phyloP scores from a whole-genome alignment of 2,329 filamentous ascomycete species.

The Colletotrichum plurivorum region DNA sequence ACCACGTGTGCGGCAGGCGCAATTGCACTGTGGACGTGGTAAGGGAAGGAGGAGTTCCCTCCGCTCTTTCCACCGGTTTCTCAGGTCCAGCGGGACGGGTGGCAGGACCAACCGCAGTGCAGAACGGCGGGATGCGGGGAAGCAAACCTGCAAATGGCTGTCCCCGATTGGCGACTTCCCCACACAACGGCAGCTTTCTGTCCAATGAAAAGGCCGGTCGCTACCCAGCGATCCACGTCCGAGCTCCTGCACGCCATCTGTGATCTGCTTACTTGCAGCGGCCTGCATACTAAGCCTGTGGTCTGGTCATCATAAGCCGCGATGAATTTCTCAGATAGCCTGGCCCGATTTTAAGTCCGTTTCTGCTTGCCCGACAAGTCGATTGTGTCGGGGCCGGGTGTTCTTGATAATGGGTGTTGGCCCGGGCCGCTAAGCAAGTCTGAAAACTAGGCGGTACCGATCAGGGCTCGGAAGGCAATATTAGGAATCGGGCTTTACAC shows the following conservation, averaged over 20 bases:
- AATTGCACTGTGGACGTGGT: constrained; percentile 8
- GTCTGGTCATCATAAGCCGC: too few species aligned
- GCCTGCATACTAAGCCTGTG: not conserved
- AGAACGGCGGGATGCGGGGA: constrained; percentile 34
- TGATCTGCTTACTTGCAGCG: constrained; percentile 27
- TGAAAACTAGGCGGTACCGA: too few species aligned
- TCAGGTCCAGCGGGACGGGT: not conserved
- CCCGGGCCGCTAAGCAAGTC: too few species aligned
- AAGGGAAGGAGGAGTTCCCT: not conserved
- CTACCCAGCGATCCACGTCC: constrained; percentile 8
- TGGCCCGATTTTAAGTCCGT: too few species aligned
- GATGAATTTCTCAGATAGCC: too few species aligned
- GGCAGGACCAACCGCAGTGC: constrained; percentile 25
- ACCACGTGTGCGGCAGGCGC: not conserved
- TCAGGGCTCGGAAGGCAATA: too few species aligned
- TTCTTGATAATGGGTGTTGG: too few species aligned
- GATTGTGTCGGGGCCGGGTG: too few species aligned
- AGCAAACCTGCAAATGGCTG: constrained; percentile 20
- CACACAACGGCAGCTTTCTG: not conserved
- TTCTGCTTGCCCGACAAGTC: too few species aligned
- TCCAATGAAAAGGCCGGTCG: constrained; percentile 13
- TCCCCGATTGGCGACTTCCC: constrained; percentile 15
- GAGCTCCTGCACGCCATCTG: constrained; percentile 40
- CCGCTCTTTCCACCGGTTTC: constrained; percentile 2
- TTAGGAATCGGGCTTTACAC: too few species aligned